phyloP scores from a whole-genome alignment of 78 protist genomes.

The Mastigamoeba balamuthi region DNA sequence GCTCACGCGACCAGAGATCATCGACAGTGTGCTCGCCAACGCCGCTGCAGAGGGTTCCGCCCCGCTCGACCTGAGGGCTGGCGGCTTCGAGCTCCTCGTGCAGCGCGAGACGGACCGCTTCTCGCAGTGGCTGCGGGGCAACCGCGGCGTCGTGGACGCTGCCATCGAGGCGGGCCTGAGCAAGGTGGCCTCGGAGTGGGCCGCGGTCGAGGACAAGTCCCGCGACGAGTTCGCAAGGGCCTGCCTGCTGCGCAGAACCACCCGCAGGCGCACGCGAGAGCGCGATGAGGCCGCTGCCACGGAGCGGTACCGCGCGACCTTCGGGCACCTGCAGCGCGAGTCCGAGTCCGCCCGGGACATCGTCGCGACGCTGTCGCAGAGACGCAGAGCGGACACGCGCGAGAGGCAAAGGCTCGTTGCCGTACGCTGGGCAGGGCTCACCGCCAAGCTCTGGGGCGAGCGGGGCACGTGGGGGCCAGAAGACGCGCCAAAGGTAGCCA shows the following conservation, averaged over 20 bases:
- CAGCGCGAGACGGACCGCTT: background rate
- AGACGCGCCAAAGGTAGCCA: too few species aligned
- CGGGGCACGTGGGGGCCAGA: background rate
- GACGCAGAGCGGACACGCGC: too few species aligned
- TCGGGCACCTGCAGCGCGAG: background rate
- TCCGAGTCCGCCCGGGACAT: too few species aligned
- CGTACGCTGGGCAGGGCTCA: background rate
- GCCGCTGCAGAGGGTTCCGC: too few species aligned
- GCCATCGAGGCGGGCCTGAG: background rate
- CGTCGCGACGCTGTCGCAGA: background rate
- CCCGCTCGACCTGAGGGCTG: background rate
- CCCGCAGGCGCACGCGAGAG: background rate
- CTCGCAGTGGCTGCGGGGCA: background rate
- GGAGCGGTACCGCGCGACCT: background rate
- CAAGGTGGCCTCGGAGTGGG: background rate
- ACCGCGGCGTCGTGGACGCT: background rate
- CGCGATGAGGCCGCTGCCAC: background rate
- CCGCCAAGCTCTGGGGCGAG: background rate
- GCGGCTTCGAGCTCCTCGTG: background rate
- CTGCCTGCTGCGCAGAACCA: too few species aligned
- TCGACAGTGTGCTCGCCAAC: background rate
- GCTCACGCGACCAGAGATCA: background rate
- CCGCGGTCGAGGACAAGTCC: background rate
- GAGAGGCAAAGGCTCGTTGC: too few species aligned
- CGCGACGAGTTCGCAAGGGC: background rate